Evolutionary conservation across 1,139 yeast species (phyloP).

Genomic region (Zygoascus sp.): DNA sequence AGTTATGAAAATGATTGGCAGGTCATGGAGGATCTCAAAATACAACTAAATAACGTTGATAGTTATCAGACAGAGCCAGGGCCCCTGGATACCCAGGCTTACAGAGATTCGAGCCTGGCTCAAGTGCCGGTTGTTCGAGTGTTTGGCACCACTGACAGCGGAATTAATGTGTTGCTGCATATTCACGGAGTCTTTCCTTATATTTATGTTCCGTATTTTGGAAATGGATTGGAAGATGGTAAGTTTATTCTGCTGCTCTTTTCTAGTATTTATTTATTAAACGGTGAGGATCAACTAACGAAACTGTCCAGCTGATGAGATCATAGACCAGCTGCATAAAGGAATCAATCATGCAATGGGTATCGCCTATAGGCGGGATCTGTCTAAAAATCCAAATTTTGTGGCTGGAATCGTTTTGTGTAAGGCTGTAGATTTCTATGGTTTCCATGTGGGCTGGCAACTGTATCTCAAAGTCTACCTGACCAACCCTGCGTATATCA

Average conservation of each 20-base stretch:
- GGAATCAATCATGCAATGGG: conserved; percentile 32
- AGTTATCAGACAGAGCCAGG: conserved; percentile 53
- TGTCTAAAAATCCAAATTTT: conserved; percentile 35
- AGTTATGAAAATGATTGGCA: too few relatives aligned
- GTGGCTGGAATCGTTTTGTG: conserved; percentile 68
- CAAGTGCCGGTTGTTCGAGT: conserved; percentile 74
- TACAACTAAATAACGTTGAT: conserved; percentile 47
- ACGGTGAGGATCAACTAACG: conserved; percentile 17
- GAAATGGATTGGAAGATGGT: conserved; percentile 30
- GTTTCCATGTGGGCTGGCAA: conserved; percentile 63
- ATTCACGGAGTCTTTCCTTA: conserved; percentile 86
- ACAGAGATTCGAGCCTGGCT: conserved; percentile 27
- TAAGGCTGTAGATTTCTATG: conserved; percentile 78
- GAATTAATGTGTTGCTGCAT: conserved; percentile 58
- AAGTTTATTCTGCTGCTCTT: conserved; percentile 11
- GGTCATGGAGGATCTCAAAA: conserved; percentile 4
- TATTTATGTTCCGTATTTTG: conserved; percentile 57
- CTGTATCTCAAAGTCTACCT: conserved; percentile 65
- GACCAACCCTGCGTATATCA: conserved; percentile 56
- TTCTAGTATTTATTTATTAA: too few relatives aligned
- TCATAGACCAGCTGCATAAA: conserved; percentile 22
- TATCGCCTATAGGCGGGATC: conserved; percentile 28
- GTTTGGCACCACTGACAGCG: conserved; percentile 61
- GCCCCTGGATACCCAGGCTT: conserved; percentile 37
- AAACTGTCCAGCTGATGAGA: conserved; percentile 19